Evolutionary conservation across 352 stramenopile species (phyloP), one percentile per base, ranked within the genome.

Genomic region (Phytophthora constricta): DNA sequence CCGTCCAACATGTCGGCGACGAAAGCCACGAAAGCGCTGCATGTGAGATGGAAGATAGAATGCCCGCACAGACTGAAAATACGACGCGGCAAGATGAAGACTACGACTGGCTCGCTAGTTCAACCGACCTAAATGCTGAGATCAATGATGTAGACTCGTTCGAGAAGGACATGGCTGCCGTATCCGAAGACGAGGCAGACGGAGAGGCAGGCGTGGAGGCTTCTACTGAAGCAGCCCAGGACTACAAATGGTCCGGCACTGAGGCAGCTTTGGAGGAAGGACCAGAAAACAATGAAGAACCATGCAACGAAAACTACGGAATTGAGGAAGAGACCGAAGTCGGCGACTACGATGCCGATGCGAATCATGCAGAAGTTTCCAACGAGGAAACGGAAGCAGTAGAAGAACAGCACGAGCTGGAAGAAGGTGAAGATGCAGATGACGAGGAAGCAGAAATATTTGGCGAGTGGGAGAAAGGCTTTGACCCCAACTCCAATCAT

Each of bases 391-490:
- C 11, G 16, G 69, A 63, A 5, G 41, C 14, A 7, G 49, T 22
- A 1, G 69, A 76, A 17, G 26, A 11, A 27, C 57, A 68, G 20
- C 31, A 58, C n/a, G 74, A 84, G 9, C 51, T 85, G 3, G 75
- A 56, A 34, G 70, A 77, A 37, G 74, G 53, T 5, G 78, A 81
- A 34, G 85, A 91, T 37, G 79, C 82, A 2, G 86, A 92, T 25
- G 86, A 95, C 23, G 87, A 94, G 68, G 82, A 90, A 62, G 82
- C 79, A 17, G 80, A 94, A 66, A 84, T 58, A 34, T 94, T 91
- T 61, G 87, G 82, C 2, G 86, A 94, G 59, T 96, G 87, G 86
- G 87, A 96, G 55, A 92, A 94, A 73, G 86, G 87, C 13, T 94
- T 93, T 31, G 87, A 96, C 37, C 77, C 84, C 10, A 87, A 65